Percentiles rank a stretch among this genome's conserved stretches.
Conservation (phyloP, 306 rosid genomes). For the Ziziphus jujuba region DNA sequence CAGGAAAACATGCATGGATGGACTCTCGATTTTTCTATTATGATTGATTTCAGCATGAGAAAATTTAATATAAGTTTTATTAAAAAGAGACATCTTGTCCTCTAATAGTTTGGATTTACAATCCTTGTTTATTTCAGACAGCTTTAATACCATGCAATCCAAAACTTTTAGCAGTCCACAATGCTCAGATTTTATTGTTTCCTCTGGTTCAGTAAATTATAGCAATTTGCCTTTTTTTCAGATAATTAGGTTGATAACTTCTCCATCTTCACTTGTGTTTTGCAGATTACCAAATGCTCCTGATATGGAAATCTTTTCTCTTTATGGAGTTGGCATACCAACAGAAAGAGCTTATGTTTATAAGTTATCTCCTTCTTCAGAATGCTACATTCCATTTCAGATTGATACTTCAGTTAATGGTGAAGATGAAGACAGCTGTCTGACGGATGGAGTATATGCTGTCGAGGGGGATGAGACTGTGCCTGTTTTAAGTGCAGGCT, state of each 20-base stretch:
- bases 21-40: background rate
- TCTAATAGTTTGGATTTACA: background rate
- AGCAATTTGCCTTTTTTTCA: background rate
- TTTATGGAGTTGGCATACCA: slow-evolving; percentile 87
- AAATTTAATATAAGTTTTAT: background rate
- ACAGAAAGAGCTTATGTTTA: slow-evolving; percentile 83
- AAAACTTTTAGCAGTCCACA: background rate
- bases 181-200: background rate
- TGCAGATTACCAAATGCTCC: slow-evolving; percentile 88
- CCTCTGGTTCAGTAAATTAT: background rate
- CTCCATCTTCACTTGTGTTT: slow-evolving; percentile 4
- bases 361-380: slow-evolving; percentile 56
- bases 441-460: slow-evolving; percentile 69
- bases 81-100: background rate
- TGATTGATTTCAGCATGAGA: background rate
- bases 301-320: slow-evolving; percentile 76
- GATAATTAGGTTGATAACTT: background rate
- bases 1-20: background rate
- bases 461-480: slow-evolving; percentile 89
- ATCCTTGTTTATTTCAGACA: background rate
- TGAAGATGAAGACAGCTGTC: slow-evolving; percentile 50
- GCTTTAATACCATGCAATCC: background rate
- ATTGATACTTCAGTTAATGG: slow-evolving; percentile 58
- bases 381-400: slow-evolving; percentile 81
- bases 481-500: slow-evolving; percentile 81